Evolutionary conservation across 352 stramenopile species (phyloP), one percentile per base, ranked within the genome.

Genomic region (Globisporangium megalacanthum): DNA sequence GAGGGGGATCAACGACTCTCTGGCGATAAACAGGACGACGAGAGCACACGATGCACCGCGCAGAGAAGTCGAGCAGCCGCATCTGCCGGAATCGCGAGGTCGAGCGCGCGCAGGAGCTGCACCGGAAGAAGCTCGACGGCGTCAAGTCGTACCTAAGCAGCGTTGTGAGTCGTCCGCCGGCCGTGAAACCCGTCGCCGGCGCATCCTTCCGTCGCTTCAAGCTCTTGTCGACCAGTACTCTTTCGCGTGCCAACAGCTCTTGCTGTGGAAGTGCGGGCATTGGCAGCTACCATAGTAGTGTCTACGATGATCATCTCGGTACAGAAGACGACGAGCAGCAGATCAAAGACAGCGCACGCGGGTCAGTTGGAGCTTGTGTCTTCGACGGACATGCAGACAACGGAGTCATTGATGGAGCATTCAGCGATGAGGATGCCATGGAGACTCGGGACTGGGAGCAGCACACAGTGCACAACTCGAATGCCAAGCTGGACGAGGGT

Each of bases 1-100:
- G 17, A 44, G 36, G 8, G 36, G 1, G 13, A 14, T 42, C 9
- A 42, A 42, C 36, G 9, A n/a, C 37, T 17, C 14, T 4, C 10
- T 44, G 14, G 10, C 14, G 6, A 39, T 39, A 15, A n/a, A 41
- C 29, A 14, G 46, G 7, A 37, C 46, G 19, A 33, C 46, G 46
- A 13, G 15, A 9, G 5, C 1, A 22, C 11, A 37, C 42, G 31
- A 92, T 92, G 78, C 72, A 90, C 56, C 79, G 82, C 45, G 79
- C 76, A 1, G 74, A 92, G 65, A 88, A 88, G 60, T 78, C 78
- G 20, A 90, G 82, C 68, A 92, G 82, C 53, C 85, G 83, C 58
- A 69, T 92, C 54, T 89, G 79, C 52, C 78, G 77, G 44, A 75
- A 80, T 7, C 62, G 82, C 42, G 79, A 92, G 56, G 68, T 90